These are phyloP conservation scores for Lentinula lateritia DNA, from an alignment of 768 basidiomycete genomes.

Conservation along the genomic window DNA sequence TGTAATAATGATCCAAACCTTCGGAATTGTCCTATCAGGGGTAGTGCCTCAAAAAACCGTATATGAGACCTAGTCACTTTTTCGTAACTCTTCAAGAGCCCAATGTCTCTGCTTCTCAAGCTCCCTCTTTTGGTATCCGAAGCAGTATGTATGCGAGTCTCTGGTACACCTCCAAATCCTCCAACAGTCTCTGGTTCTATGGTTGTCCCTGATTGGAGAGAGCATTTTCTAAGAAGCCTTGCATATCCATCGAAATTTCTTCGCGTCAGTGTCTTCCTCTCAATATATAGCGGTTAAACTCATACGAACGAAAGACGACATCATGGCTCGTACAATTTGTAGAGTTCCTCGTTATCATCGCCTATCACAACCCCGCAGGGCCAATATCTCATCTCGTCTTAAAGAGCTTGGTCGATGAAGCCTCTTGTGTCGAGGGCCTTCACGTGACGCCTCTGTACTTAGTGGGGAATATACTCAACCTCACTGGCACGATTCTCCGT, in stretches of 20 bases:
- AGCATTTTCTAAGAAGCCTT: conserved; percentile 23
- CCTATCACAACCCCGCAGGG: conserved; percentile 12
- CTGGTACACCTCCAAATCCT: conserved; percentile 31
- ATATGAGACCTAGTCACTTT: not conserved
- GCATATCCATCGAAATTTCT: conserved; percentile 20
- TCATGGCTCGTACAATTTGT: conserved; percentile 21
- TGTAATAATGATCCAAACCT: not conserved
- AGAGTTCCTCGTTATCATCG: conserved; percentile 25
- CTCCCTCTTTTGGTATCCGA: conserved; percentile 29
- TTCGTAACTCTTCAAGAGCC: not conserved
- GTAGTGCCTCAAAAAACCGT: not conserved
- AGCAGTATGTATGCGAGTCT: conserved; percentile 30
- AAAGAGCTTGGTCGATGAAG: conserved; percentile 5
- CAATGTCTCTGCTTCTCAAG: conserved; percentile 17
- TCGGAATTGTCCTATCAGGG: not conserved
- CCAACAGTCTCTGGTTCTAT: conserved; percentile 13
- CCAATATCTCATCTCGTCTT: conserved; percentile 16
- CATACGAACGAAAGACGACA: conserved; percentile 13
- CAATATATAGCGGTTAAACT: not conserved
- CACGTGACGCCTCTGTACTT: conserved; percentile 22
- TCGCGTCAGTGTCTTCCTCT: conserved; percentile 16
- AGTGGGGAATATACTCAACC: conserved; percentile 23
- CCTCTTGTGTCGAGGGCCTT: conserved; percentile 11
- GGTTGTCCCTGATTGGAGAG: conserved; percentile 27
- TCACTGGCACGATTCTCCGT: conserved; percentile 27